Evolutionary conservation across 495 filamentous ascomycete genomes (phyloP), one percentile per base, ranked within the genome.

Genomic region (Hypomontagnella monticulosa): DNA sequence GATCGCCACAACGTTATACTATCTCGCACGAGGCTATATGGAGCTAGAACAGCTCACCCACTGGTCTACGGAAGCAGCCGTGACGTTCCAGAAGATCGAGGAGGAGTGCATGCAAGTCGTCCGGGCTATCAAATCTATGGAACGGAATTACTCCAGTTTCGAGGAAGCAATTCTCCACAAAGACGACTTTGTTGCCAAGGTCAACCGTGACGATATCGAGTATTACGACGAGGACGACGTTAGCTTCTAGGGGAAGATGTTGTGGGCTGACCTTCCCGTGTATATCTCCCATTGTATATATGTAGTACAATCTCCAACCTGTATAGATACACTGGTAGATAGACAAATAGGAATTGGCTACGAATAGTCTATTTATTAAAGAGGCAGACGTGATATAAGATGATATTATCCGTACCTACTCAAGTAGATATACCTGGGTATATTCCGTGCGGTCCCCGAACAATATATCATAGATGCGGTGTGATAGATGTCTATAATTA

Each of bases 1-100:
- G 20, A 71, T 71, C 38, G 27, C 75, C 1, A 71, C 77, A 37
- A 82, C 80, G 9, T 57, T 82, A 12, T 67, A 79, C 12, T 42
- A 70, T n/a, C 73, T 82, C 9, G 71, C 73, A 23, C 69, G 70
- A 38, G 73, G 71, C 46, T 82, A 79, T 47, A 63, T 75, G 37
- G 77, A 79, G 4, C 63, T 81, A n/a, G 73, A 76, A 46, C 54
- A 66, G 47, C 53, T 73, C 56, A 55, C 63, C 20, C 66, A 69
- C 2, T 81, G 73, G 75, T 79, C 76, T 15, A 41, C 15, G 4
- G 70, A 74, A 2, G 73, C 73, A 9, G 52, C 68, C 10, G 48
- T 27, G 12, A 57, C 64, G 44, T 46, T 69, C 1, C 11, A 52
- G 7, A 66, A 62, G 19, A 70, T 82, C 40, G 66, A 71, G 2